Conservation (phyloP, 306 rosid species). For the Quercus parvula region DNA sequence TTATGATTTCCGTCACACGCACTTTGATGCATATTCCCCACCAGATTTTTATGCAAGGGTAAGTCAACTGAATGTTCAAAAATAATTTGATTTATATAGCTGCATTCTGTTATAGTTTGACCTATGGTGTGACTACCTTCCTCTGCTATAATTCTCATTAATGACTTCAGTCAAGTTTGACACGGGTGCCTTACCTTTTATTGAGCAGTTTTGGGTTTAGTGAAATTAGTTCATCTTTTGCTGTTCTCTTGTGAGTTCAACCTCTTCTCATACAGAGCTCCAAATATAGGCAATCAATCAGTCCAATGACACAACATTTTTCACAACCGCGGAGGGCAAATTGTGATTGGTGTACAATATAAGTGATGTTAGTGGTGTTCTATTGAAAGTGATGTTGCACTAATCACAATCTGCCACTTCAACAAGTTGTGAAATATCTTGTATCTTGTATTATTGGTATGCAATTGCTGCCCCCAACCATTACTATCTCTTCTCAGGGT, state of each 20-base stretch:
- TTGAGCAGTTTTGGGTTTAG: neutral
- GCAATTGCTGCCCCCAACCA: neutral
- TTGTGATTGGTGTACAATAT: too few species aligned
- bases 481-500: neutral
- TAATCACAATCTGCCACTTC: too few species aligned
- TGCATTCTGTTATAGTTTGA: neutral
- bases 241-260: too few species aligned
- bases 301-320: too few species aligned
- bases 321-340: too few species aligned
- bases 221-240: neutral
- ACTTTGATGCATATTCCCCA: conserved; percentile 89
- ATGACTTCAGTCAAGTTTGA: neutral
- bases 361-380: too few species aligned
- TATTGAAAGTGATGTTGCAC: too few species aligned
- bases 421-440: too few species aligned
- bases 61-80: conserved; percentile 27
- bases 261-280: too few species aligned
- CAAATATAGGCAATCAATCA: too few species aligned
- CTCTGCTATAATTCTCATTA: neutral
- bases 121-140: neutral
- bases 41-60: conserved; percentile 98
- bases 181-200: neutral
- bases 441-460: too few species aligned
- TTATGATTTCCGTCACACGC: conserved; percentile 72
- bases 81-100: conserved; percentile 1